These are phyloP conservation scores for Striga hermonthica DNA, from an alignment of 305 asterid genomes.

Conservation along the genomic window DNA sequence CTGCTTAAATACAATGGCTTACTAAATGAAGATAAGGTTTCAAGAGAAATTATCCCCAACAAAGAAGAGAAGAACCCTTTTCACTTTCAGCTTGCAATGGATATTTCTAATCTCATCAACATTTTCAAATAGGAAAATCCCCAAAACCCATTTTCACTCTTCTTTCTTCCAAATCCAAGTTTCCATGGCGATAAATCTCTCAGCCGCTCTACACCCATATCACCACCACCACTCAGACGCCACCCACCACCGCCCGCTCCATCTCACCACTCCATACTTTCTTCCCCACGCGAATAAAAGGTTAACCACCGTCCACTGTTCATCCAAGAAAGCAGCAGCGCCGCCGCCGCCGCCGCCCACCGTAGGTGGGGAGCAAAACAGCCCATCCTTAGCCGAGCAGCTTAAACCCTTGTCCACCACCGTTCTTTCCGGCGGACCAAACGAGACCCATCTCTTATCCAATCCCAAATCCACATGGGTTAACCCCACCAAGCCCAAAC, in stretches of 20 bases:
- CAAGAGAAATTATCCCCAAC: too few species aligned
- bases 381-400: conserved; percentile 81
- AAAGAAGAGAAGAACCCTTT: too few species aligned
- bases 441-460: conserved; percentile 43
- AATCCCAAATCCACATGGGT: conserved; percentile 93
- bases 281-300: conserved; percentile 37
- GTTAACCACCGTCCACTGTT: conserved; percentile 46
- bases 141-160: neutral
- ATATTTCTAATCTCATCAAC: conserved; percentile 6
- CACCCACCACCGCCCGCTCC: conserved; percentile 38
- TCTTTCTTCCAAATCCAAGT: neutral
- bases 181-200: conserved; percentile 44
- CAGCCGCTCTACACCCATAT: conserved; percentile 34
- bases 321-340: conserved; percentile 42
- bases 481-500: conserved; percentile 81
- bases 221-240: conserved; percentile 45
- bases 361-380: conserved; percentile 37
- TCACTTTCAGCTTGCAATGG: neutral
- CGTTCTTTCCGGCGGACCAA: conserved; percentile 67
- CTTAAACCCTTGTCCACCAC: conserved; percentile 76
- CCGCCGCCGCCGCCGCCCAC: conserved; percentile 41
- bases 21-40: too few species aligned
- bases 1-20: too few species aligned
- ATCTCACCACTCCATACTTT: conserved; percentile 34
- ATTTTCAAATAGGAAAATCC: conserved; percentile 7